Evolutionary conservation across 2,329 filamentous ascomycete genomes (phyloP), one percentile per base, ranked within the genome.

Genomic region (Colletotrichum musicola): DNA sequence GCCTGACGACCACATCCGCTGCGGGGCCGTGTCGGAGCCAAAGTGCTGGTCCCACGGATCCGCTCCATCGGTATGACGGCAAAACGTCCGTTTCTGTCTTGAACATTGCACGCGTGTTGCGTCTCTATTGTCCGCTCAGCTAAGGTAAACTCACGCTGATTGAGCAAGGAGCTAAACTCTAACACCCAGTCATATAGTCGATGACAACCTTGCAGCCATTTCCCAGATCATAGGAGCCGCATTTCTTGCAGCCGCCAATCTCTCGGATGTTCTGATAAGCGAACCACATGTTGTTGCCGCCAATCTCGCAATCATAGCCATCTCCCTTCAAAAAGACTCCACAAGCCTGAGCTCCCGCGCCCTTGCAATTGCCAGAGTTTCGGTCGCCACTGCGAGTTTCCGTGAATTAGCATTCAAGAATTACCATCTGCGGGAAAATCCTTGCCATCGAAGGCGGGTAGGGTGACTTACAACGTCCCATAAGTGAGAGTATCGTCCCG

Each of bases 221-320:
- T 9, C 27, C n/a, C 50, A 14, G 6, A 25, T 53, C 13, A 6
- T 18, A 53, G 20, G 50, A 22, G 3, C 50, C 50, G 50, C 50
- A 53, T 16, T 22, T 25, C 13, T 25, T 25, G 20, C 50, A 53
- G 25, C 50, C 50, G 18, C 50, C 50, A 16, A 22, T 53, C 7
- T 25, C 27, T n/a, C 50, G 50, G 27, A 53, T 53, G 16, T 53
- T 53, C 22, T 25, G 20, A 22, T 53, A 53, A 14, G 50, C 50
- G 13, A 16, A 53, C 22, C 27, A 53, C 20, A 53, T 25, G 6
- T 53, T 18, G n/a, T 53, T 53, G 10, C 50, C 50, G 50, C 50
- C 30, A 16, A 53, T 53, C 27, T 53, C 22, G 27, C 50, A 53
- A 25, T 35, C 18, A 16, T 35, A 14, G 27, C 27, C 50, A 16